Evolutionary conservation across 805 yeast genomes (phyloP).

Genomic region (Kurtzmaniella cleridarum): DNA sequence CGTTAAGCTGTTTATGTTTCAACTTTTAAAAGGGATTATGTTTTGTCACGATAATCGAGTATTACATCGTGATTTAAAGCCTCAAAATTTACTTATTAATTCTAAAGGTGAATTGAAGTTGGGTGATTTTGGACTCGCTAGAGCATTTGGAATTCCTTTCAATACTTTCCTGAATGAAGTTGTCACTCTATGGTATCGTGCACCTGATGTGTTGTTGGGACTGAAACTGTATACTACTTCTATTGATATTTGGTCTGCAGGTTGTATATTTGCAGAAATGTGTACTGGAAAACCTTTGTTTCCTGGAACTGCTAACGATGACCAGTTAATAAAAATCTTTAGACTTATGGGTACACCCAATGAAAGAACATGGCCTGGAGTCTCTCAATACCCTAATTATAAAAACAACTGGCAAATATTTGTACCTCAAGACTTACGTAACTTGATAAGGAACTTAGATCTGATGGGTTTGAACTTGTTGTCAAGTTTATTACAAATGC

Average conservation of each 20-base stretch:
- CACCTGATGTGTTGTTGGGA: slow-evolving; percentile 94
- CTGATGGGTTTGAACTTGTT: slow-evolving; percentile 63
- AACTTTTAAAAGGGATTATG: slow-evolving; percentile 81
- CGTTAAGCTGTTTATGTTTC: slow-evolving; percentile 91
- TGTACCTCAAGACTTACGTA: slow-evolving; percentile 80
- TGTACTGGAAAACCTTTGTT: slow-evolving; percentile 95
- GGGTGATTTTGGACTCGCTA: slow-evolving; percentile 95
- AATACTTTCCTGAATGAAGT: slow-evolving; percentile 97
- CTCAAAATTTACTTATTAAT: slow-evolving; percentile 88
- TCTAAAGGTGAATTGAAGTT: slow-evolving; percentile 86
- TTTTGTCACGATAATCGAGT: slow-evolving; percentile 82
- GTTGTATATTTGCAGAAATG: slow-evolving; percentile 98
- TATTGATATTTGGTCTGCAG: slow-evolving; percentile 98
- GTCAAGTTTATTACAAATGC: slow-evolving; percentile 53
- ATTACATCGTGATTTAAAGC: slow-evolving; percentile 85
- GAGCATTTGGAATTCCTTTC: slow-evolving; percentile 97
- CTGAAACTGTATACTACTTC: slow-evolving; percentile 94
- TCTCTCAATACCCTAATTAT: slow-evolving; percentile 82
- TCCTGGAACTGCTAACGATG: slow-evolving; percentile 95
- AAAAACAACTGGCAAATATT: slow-evolving; percentile 78
- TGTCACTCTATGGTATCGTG: slow-evolving; percentile 96
- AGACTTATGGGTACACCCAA: slow-evolving; percentile 95
- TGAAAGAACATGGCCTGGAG: slow-evolving; percentile 97
- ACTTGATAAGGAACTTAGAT: slow-evolving; percentile 64
- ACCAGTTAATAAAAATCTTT: slow-evolving; percentile 87